Evolutionary conservation across 2,329 filamentous ascomycete genomes (phyloP), one percentile per base, ranked within the genome.

Genomic region (Paraconiothyrium brasiliense): DNA sequence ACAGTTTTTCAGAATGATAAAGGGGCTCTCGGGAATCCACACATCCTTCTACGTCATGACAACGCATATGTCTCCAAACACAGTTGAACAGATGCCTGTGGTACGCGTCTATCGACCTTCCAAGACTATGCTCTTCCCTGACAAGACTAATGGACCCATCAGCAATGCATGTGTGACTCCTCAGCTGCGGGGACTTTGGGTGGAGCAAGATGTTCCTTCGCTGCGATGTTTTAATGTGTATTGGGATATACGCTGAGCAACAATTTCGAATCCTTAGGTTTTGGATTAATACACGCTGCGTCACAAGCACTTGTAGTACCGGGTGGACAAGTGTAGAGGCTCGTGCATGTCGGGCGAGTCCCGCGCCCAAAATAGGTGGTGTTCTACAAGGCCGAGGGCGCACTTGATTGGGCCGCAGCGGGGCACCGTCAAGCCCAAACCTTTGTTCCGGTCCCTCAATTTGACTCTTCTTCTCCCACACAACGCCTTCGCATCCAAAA

Each of bases 321-420:
- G 20, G 41, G 3, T 48, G 46, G 11, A 32, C 20, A 32, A 48
- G 13, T 43, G 43, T 32, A 55, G 13, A 39, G n/a, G 24, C 20
- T 27, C 37, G 37, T 20, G 39, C 39, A 39, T 55, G 30, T 30
- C 24, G 24, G 5, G 14, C 11, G 13, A 6, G 1, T 27, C 24
- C 46, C 24, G 30, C 39, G 37, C 27, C 52, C 44, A 51, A 56
- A 56, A 44, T 60, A 48, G 57, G 35, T 32, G n/a, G 11, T 59
- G 9, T 55, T 59, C 43, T 43, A 54, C 37, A 54, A 55, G 44
- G 22, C 41, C 13, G 50, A 20, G 20, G 2, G 4, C 44, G n/a
- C 14, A 11, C 35, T n/a, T 71, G 71, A 75, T 74, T 76, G 72
- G 73, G 71, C 72, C 66, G 70, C 67, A 66, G 65, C 58, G 57